Conservation (phyloP, 1,284 basidiomycete species). For the Ustilago curta region DNA sequence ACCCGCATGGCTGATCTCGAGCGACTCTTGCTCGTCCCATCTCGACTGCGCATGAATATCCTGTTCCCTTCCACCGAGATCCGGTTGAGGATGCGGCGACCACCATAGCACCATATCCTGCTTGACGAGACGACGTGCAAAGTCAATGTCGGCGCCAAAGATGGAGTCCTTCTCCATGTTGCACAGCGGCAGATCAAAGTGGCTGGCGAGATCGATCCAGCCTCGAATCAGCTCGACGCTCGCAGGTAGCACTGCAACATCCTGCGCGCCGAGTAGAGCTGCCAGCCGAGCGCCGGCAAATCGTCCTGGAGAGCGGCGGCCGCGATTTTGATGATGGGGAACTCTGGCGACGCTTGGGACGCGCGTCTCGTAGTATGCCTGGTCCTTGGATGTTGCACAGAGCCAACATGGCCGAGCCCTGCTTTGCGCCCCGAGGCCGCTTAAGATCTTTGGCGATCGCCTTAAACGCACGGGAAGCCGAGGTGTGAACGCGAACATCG, state of each 20-base stretch:
- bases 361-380: conserved; percentile 83
- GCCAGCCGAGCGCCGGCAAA: conserved; percentile 72
- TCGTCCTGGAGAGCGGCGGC: conserved; percentile 80
- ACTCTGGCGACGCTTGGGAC: conserved; percentile 79
- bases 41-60: conserved; percentile 76
- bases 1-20: conserved; percentile 89
- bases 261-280: conserved; percentile 73
- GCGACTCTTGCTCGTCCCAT: conserved; percentile 75
- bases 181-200: conserved; percentile 89
- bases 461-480: conserved; percentile 83
- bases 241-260: conserved; percentile 87
- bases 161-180: conserved; percentile 92
- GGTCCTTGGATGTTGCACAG: conserved; percentile 88
- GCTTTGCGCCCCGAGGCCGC: conserved; percentile 75
- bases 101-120: conserved; percentile 97
- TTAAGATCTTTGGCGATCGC: conserved; percentile 87
- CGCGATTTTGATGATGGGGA: conserved; percentile 88
- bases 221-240: conserved; percentile 82
- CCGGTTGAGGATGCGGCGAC: conserved; percentile 82
- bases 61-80: conserved; percentile 91
- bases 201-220: conserved; percentile 84
- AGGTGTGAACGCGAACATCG: conserved; percentile 80
- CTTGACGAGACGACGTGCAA: conserved; percentile 84
- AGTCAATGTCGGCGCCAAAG: conserved; percentile 88
- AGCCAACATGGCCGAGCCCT: conserved; percentile 79